phyloP scores from a whole-genome alignment of 75 land plant species.

The Azolla pinnata region DNA sequence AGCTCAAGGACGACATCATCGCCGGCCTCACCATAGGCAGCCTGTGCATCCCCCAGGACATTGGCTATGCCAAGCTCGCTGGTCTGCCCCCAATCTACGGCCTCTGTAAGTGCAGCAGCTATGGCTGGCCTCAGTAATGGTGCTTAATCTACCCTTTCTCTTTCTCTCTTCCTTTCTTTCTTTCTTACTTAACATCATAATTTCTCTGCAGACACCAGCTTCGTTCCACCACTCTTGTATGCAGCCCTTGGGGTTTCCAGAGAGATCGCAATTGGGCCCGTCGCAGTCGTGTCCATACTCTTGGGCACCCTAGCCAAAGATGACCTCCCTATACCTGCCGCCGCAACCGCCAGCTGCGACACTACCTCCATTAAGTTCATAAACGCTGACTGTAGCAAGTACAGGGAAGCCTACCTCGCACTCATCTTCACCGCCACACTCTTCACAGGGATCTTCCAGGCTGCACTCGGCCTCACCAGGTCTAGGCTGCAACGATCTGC shows the following conservation, averaged over 20 bases:
- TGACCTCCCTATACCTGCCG: slow-evolving; percentile 2
- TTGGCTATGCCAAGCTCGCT: slow-evolving; percentile 81
- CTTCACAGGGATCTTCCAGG: slow-evolving; percentile 35
- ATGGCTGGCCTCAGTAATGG: neutral
- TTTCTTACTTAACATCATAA: neutral
- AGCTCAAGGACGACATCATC: slow-evolving; percentile 40
- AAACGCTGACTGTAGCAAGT: neutral
- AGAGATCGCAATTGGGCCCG: slow-evolving; percentile 40
- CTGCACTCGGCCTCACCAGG: slow-evolving; percentile 31
- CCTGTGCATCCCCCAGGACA: slow-evolving; percentile 80
- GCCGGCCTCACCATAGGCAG: slow-evolving; percentile 77
- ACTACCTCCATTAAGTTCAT: neutral
- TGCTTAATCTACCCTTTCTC: neutral
- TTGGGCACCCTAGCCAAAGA: slow-evolving; percentile 27
- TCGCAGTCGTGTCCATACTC: slow-evolving; percentile 36
- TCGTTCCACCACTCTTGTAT: slow-evolving; percentile 46
- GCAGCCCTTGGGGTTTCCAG: slow-evolving; percentile 39
- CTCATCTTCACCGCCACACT: slow-evolving; percentile 36
- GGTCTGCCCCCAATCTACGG: slow-evolving; percentile 61
- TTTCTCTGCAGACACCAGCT: slow-evolving; percentile 37
- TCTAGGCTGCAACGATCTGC: too few species aligned
- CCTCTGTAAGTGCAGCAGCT: slow-evolving; percentile 50
- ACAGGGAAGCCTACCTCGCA: slow-evolving; percentile 21
- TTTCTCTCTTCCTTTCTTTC: neutral
- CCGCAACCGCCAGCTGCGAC: neutral